phyloP scores from a whole-genome alignment of 257 asterid genomes.

The Jacaranda mimosifolia region DNA sequence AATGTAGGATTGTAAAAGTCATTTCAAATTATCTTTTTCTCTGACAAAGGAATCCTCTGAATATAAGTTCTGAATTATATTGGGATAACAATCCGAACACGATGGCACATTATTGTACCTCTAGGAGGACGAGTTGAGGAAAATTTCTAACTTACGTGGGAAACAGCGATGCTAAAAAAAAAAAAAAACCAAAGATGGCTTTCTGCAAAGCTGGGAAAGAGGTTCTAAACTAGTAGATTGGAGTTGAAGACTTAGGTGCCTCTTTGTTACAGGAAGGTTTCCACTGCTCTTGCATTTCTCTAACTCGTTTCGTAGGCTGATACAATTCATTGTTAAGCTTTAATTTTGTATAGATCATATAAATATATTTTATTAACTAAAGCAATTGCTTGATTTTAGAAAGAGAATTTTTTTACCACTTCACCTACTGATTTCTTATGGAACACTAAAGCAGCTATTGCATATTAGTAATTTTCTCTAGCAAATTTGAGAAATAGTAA shows the following conservation, averaged over 20 bases:
- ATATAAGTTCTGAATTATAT: background rate
- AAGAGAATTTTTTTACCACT: background rate
- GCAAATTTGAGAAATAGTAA: constrained; percentile 2
- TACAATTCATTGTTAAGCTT: background rate
- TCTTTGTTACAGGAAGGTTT: constrained; percentile 3
- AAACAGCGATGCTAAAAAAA: background rate
- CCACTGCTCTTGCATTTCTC: background rate
- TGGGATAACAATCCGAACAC: background rate
- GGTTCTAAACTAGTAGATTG: background rate
- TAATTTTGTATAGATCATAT: background rate
- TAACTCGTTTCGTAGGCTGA: constrained; percentile 1
- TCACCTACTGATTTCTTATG: constrained; percentile 25
- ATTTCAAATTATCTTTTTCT: constrained; percentile 1
- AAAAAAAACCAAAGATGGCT: background rate
- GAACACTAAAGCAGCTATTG: background rate
- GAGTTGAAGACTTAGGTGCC: constrained; percentile 11
- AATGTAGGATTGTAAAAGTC: constrained; percentile 12
- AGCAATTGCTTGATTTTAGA: constrained; percentile 8
- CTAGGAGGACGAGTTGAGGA: constrained; percentile 4
- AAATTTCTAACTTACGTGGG: background rate
- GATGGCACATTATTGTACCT: constrained; percentile 1
- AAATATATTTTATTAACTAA: background rate
- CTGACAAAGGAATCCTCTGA: background rate
- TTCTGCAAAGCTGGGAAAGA: background rate
- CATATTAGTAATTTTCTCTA: background rate